Base-by-base conservation (phyloP, 148 eudicot species). In the Amaranthus hypochondriacus region DNA sequence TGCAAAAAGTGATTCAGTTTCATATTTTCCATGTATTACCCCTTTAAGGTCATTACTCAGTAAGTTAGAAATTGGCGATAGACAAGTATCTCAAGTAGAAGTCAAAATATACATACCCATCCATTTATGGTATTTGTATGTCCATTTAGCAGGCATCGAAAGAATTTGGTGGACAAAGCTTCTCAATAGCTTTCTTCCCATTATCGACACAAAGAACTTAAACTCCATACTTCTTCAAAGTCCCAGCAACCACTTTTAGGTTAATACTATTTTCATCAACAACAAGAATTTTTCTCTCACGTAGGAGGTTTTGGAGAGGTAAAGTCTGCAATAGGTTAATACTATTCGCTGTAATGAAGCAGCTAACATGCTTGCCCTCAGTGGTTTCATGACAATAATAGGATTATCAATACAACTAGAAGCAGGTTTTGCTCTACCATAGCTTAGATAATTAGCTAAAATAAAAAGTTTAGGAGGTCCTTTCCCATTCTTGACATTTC, bases 81-180 rank as follows among this genome's bases (percentile, higher is more conserved):
- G 18, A 62, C 52, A 62, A 42, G 2, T 11, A 69, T 53, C 6
- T 46, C 18, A 13, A 15, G 48, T 56, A 6, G 15, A 53, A 51
- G 18, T 21, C 10, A 39, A 61, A 64, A 43, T 7, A 49, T 15
- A 75, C 93, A 75, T 89, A 92, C 98, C 99, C 99, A 66, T 92
- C 97, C 89, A 95, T 89, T 79, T 95, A 96, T 4, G 99, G 99
- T 97, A 95, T 95, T 80, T 95, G 99, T 72, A 95, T 92, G 78
- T 95, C 99, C 99, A 95, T 95, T 81, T 92, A 92, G 76, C 97
- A 92, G 44, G 97, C 97, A 74, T 92, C 92, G 64, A 89, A 92
- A 9, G 59, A 73, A 70, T 95, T 97, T 10, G 91, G 94, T 11
- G 97, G 97, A 62, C 77, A 77, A 60, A 95, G 79, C 76, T 90